These are phyloP conservation scores for Podochytrium sp. DNA, from an alignment of 192 early-diverging fungal species.

Conservation along the genomic window DNA sequence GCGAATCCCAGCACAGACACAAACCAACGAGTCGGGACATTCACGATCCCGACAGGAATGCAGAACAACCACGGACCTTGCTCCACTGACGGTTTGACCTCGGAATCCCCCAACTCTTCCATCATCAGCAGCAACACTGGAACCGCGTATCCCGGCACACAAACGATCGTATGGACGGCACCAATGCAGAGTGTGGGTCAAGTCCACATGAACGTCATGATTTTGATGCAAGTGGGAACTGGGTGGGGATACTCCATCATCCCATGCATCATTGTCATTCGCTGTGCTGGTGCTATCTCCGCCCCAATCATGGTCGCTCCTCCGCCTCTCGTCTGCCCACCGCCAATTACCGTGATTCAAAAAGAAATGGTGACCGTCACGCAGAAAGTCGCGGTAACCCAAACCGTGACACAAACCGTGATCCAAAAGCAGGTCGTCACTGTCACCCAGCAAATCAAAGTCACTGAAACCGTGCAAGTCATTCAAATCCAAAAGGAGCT, in stretches of 20 bases:
- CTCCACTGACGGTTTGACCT: background rate
- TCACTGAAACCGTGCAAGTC: background rate
- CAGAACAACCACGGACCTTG: background rate
- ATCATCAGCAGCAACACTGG: background rate
- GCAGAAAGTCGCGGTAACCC: background rate
- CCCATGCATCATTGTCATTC: background rate
- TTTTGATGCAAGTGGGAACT: background rate
- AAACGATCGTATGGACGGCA: slow-evolving; percentile 5
- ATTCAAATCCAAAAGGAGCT: background rate
- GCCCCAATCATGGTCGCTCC: background rate
- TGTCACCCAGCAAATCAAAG: background rate
- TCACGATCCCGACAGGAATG: background rate
- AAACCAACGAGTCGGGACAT: slow-evolving; percentile 3
- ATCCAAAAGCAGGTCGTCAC: background rate
- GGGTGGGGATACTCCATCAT: background rate
- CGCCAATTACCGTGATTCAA: background rate
- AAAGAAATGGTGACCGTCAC: background rate
- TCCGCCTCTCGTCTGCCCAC: background rate
- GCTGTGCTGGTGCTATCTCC: background rate
- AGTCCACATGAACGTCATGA: slow-evolving; percentile 3
- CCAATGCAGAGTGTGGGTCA: background rate
- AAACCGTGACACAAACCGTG: background rate
- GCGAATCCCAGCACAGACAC: background rate
- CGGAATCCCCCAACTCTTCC: background rate
- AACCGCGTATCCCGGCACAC: background rate